Conservation (phyloP, 2,329 filamentous ascomycete genomes). For the Cercospora berteroae region DNA sequence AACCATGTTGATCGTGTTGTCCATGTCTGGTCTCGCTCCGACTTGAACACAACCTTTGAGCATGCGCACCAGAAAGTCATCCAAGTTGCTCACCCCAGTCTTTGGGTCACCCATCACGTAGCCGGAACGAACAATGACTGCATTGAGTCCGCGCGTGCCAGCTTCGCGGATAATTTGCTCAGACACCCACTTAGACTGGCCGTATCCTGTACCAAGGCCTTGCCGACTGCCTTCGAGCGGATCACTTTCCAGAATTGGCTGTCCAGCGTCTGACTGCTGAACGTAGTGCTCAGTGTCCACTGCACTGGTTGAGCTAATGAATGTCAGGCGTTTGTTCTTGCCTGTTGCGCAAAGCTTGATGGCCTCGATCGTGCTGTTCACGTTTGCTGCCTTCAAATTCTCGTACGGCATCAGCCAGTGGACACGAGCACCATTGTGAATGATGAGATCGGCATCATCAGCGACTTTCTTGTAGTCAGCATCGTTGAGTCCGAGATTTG, state of each 20-base stretch:
- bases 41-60: constrained; percentile 86
- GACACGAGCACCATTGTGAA: constrained; percentile 75
- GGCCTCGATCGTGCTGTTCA: constrained; percentile 74
- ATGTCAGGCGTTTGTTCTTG: constrained; percentile 75
- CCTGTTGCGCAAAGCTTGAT: constrained; percentile 73
- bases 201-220: constrained; percentile 82
- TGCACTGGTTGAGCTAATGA: constrained; percentile 78
- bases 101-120: constrained; percentile 75
- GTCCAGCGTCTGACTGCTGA: constrained; percentile 66
- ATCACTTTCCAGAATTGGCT: constrained; percentile 71
- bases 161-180: constrained; percentile 74
- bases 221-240: constrained; percentile 72
- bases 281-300: constrained; percentile 83
- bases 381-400: constrained; percentile 70
- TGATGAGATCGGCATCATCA: constrained; percentile 64
- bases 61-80: constrained; percentile 87
- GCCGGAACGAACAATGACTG: constrained; percentile 75
- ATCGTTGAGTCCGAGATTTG: constrained; percentile 69
- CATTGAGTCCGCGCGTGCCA: constrained; percentile 70
- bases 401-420: constrained; percentile 82
- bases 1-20: constrained; percentile 85
- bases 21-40: constrained; percentile 67
- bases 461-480: constrained; percentile 64
- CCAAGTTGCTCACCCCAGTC: constrained; percentile 71
- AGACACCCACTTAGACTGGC: constrained; percentile 84